A percentile compares a stretch with the other conserved stretches of the same genome.
Evolutionary conservation across 768 basidiomycete genomes (phyloP).

Genomic region (Rickenella mellea): DNA sequence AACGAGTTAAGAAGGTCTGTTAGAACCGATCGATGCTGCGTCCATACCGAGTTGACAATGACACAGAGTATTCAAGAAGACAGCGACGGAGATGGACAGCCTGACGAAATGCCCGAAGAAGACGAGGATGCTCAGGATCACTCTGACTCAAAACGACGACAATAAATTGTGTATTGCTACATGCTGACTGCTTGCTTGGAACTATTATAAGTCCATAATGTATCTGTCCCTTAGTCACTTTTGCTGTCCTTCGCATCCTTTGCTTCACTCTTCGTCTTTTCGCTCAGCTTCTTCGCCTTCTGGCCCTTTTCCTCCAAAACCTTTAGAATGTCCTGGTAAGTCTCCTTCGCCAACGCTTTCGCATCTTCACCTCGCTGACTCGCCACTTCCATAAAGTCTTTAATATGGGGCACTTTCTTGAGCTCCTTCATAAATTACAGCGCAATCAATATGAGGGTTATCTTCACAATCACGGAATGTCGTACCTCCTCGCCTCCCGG

Average conservation of each 20-base stretch:
- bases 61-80: neutral
- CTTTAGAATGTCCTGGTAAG: constrained; percentile 18
- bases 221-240: neutral
- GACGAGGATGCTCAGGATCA: neutral
- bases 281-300: constrained; percentile 17
- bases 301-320: constrained; percentile 21
- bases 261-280: constrained; percentile 15
- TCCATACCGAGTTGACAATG: too few relatives aligned
- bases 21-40: too few relatives aligned
- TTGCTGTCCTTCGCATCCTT: constrained; percentile 6
- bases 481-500: constrained; percentile 19
- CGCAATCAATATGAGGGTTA: neutral
- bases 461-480: neutral
- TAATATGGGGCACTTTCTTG: constrained; percentile 16
- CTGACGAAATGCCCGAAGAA: neutral
- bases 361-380: constrained; percentile 18
- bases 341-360: constrained; percentile 20
- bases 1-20: too few relatives aligned
- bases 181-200: neutral
- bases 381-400: constrained; percentile 15
- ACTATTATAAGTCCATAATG: neutral
- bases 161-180: neutral
- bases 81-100: neutral
- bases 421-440: constrained; percentile 9
- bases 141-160: neutral